Percentiles rank a stretch among this genome's conserved stretches.
These are phyloP conservation scores for Chloranthus sessilifolius DNA, from an alignment of 164 flowering plant genomes.

Conservation along the genomic window DNA sequence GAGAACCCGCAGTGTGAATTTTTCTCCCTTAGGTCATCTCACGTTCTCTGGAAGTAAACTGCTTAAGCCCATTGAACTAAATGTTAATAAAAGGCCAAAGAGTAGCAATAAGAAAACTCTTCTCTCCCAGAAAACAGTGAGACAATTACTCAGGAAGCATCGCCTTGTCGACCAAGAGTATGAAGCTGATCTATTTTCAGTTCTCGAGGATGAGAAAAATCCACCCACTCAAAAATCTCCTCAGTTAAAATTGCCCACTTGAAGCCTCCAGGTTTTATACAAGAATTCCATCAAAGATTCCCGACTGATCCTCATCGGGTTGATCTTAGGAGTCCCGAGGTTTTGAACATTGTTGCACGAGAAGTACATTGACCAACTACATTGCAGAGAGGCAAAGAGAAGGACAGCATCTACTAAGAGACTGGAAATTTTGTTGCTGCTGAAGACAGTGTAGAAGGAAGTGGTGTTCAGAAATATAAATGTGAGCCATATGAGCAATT, in stretches of 20 bases:
- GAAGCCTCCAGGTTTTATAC: constrained; percentile 20
- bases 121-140: constrained; percentile 44
- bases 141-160: constrained; percentile 53
- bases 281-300: constrained; percentile 24
- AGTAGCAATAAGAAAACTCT: constrained; percentile 31
- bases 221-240: constrained; percentile 18
- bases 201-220: constrained; percentile 47
- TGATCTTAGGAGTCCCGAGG: constrained; percentile 59
- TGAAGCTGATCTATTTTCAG: constrained; percentile 56
- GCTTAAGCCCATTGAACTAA: constrained; percentile 31
- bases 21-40: constrained; percentile 24
- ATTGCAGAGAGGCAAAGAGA: constrained; percentile 67
- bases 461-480: constrained; percentile 22
- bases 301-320: constrained; percentile 16
- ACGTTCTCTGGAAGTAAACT: constrained; percentile 56
- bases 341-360: constrained; percentile 79
- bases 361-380: constrained; percentile 76
- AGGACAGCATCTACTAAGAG: constrained; percentile 22
- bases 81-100: constrained; percentile 28
- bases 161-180: constrained; percentile 28
- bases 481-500: constrained; percentile 13
- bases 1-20: constrained; percentile 29
- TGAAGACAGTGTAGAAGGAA: constrained; percentile 16
- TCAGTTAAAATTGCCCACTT: constrained; percentile 13
- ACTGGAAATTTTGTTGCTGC: constrained; percentile 11